Evolutionary conservation across 257 asterid species (phyloP), one percentile per base, ranked within the genome.

Genomic region (Salvia hispanica): DNA sequence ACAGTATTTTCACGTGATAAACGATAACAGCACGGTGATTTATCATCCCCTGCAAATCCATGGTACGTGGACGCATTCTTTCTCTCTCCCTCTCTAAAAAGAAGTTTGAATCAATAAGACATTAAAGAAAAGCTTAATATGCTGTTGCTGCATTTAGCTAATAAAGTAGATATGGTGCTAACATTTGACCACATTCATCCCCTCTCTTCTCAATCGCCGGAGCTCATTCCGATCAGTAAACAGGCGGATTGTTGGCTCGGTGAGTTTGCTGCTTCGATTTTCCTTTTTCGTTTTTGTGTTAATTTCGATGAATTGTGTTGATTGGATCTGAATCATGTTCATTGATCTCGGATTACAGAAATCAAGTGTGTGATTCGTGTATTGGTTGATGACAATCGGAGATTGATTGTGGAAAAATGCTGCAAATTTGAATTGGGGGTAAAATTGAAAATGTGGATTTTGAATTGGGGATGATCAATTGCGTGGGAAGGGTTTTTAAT

Each of bases 61-160:
- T 50, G 67, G 83, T 44, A 79, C 76, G 71, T 28, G 59, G 83
- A 57, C 83, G 40, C 57, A 46, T 69, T 15, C 42, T 44, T n/a
- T 60, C 50, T 62, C 64, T 62, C 58, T 14, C 71, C 40, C 56
- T 37, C 55, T 51, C 71, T 66, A 46, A 70, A 39, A 39, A 25
- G 43, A 5, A 39, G 43, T 76, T 66, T 66, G 43, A 45, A 71
- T 39, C 58, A 62, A 57, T 0, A 18, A 58, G 59, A 55, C 68
- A 69, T 66, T 62, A 69, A 56, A 64, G 40, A 64, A 36, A 61
- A 62, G 64, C 72, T 39, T 68, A 62, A 60, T 77, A 69, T 33
- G 53, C 73, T 31, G 45, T 36, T 36, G 40, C 40, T 36, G 7
- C 40, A 7, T 36, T 36, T 36, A 36, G 40, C 7, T 36, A 36